Evolutionary conservation across 2,329 filamentous ascomycete species (phyloP), one percentile per base, ranked within the genome.

Genomic region (Bipolaris gigantea): DNA sequence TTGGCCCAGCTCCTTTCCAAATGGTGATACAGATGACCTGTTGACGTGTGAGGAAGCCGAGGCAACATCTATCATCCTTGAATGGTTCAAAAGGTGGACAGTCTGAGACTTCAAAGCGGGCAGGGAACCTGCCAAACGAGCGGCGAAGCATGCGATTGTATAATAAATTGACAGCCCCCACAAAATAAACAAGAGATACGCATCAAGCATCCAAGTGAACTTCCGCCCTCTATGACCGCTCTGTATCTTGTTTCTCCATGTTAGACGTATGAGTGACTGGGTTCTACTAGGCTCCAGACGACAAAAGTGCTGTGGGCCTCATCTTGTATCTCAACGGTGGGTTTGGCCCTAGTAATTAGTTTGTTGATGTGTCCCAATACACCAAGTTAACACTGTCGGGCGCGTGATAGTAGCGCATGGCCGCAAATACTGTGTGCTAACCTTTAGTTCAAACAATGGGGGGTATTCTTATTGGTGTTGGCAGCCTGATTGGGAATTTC

Each of bases 1-100:
- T 39, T 79, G 77, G 77, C 75, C 76, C 2, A 75, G 65, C 21
- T 63, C 64, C 4, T 65, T 62, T 25, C 40, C 62, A 3, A 73
- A 73, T 43, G 59, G 55, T 1, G 70, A 74, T 42, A 67, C 62
- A 2, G 55, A 53, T 21, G 62, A 55, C 0, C 42, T 50, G 8
- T 57, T 67, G 50, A 73, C 68, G 19, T 73, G 71, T 34, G 36
- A 57, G 19, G 66, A 67, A 39, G 67, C 63, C 32, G 68, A 69
- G 35, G 69, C 66, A 3, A 73, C 72, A 33, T 59, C 49, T n/a
- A 62, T 71, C 8, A 70, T 73, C 19, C 55, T 74, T 40, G 54
- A 65, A 2, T 73, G 69, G 62, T 71, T 73, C 47, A 48, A 48
- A 27, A 62, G 63, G 42, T 70, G 66, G 67, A 62, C 45, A 6